Conservation (phyloP, 257 asterid species). For the Asclepias syriaca region DNA sequence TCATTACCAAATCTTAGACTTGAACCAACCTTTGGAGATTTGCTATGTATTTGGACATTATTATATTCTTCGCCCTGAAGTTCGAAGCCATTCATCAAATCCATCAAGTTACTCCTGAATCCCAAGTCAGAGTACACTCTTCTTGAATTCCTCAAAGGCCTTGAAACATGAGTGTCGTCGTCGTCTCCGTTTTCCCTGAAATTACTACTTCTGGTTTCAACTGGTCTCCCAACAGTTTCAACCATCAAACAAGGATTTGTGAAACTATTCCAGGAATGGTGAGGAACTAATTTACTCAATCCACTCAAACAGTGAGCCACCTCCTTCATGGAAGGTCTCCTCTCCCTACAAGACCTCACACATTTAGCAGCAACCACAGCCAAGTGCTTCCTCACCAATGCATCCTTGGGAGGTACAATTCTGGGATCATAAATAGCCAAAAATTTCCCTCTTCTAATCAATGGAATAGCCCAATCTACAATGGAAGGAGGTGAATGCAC, state of each 20-base stretch:
- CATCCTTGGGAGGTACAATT: constrained; percentile 55
- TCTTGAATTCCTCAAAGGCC: constrained; percentile 35
- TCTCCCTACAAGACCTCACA: constrained; percentile 77
- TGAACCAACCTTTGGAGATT: constrained; percentile 28
- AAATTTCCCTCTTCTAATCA: constrained; percentile 70
- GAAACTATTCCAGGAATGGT: constrained; percentile 63
- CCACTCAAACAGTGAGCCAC: constrained; percentile 61
- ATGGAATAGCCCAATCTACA: constrained; percentile 85
- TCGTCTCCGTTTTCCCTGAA: constrained; percentile 8
- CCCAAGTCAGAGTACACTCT: constrained; percentile 50
- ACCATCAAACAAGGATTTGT: constrained; percentile 77
- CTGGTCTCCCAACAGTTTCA: constrained; percentile 57
- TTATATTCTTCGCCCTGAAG: constrained; percentile 7
- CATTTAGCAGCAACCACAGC: constrained; percentile 79
- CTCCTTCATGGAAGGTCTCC: constrained; percentile 75
- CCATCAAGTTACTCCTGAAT: constrained; percentile 56
- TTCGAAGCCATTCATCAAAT: constrained; percentile 45
- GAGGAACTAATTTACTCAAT: constrained; percentile 52
- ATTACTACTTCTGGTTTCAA: constrained; percentile 27
- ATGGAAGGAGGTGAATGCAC: constrained; percentile 67
- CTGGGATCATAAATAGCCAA: constrained; percentile 59
- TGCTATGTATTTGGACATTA: constrained; percentile 18
- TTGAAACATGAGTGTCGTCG: constrained; percentile 21
- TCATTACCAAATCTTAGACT: constrained; percentile 48
- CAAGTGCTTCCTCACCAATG: constrained; percentile 57